These are phyloP conservation scores for Bolboschoenus planiculmis DNA, from an alignment of 176 grass and related monocot species.

Conservation along the genomic window DNA sequence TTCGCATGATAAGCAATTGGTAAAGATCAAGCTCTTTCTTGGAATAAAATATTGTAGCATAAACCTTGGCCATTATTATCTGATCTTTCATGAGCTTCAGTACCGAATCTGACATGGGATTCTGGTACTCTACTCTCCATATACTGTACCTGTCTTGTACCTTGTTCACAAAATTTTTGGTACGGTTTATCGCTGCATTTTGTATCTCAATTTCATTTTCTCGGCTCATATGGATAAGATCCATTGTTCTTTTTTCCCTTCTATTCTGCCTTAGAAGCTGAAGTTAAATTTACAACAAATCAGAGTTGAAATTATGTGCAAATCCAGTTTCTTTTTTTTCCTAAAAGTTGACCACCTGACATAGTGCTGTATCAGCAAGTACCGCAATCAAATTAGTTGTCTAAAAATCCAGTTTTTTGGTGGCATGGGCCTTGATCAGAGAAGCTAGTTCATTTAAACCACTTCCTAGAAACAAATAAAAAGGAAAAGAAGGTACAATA, in stretches of 20 bases:
- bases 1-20: slow-evolving; percentile 43
- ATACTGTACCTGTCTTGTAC: slow-evolving; percentile 59
- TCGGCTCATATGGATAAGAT: slow-evolving; percentile 56
- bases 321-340: background rate
- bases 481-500: background rate
- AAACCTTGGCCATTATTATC: slow-evolving; percentile 81
- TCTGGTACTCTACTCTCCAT: slow-evolving; percentile 52
- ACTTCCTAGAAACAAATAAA: background rate
- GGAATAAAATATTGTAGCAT: slow-evolving; percentile 58
- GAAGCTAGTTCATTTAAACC: background rate
- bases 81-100: slow-evolving; percentile 72
- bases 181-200: slow-evolving; percentile 38
- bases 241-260: slow-evolving; percentile 40
- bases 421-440: background rate
- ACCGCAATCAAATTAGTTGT: background rate
- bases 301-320: background rate
- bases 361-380: background rate
- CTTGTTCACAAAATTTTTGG: slow-evolving; percentile 51
- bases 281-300: background rate
- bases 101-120: slow-evolving; percentile 46
- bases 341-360: background rate
- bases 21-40: slow-evolving; percentile 55
- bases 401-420: background rate
- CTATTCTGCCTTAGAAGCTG: slow-evolving; percentile 56
- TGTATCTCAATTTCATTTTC: slow-evolving; percentile 45